Conservation (phyloP, 805 yeast species). For the Kazachstania africana region DNA sequence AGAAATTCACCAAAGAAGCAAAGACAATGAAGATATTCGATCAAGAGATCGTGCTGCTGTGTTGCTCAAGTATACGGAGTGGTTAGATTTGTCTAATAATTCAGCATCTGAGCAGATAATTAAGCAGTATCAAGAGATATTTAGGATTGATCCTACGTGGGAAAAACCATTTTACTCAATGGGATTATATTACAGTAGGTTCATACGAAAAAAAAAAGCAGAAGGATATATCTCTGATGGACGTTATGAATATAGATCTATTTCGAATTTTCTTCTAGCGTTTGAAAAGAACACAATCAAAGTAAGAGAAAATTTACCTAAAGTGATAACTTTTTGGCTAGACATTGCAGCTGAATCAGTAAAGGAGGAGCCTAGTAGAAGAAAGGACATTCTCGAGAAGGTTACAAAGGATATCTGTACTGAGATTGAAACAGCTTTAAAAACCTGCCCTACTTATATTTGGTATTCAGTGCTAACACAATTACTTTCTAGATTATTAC, state of each 20-base stretch:
- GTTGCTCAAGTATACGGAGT: constrained; percentile 71
- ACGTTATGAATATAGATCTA: constrained; percentile 20
- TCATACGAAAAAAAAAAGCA: constrained; percentile 54
- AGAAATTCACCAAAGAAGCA: constrained; percentile 19
- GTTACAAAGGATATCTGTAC: constrained; percentile 37
- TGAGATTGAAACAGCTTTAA: constrained; percentile 34
- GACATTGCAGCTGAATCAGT: constrained; percentile 42
- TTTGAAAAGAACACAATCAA: constrained; percentile 38
- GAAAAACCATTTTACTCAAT: constrained; percentile 72
- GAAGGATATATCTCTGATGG: constrained; percentile 25
- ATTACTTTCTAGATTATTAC: constrained; percentile 65
- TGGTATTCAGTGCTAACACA: constrained; percentile 88
- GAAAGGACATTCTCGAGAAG: constrained; percentile 22
- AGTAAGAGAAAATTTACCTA: constrained; percentile 77
- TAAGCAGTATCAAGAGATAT: constrained; percentile 52
- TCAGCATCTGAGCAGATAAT: constrained; percentile 65
- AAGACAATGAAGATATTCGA: constrained; percentile 6
- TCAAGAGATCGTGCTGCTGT: constrained; percentile 28
- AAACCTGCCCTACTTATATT: constrained; percentile 37
- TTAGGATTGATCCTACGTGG: constrained; percentile 44
- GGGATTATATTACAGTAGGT: constrained; percentile 68
- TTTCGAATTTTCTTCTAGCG: constrained; percentile 21
- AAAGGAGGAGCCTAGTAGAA: constrained; percentile 13
- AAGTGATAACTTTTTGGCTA: constrained; percentile 83
- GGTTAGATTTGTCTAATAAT: constrained; percentile 82